These are phyloP conservation scores for Endothia cerciana DNA, from an alignment of 2,329 filamentous ascomycete species.

Conservation along the genomic window DNA sequence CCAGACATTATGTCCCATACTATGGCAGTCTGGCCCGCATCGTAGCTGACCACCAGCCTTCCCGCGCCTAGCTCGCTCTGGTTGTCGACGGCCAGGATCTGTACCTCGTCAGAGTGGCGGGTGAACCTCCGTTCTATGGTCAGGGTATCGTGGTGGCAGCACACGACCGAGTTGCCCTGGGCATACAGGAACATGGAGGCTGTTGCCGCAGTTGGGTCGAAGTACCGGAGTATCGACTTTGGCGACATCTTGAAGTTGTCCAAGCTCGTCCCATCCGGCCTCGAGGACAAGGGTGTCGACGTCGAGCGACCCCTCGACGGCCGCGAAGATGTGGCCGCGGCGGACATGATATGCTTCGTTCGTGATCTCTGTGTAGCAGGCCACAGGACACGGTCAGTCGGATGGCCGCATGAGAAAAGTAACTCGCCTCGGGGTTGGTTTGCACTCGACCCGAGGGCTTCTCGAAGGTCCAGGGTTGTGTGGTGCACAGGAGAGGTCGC, in stretches of 20 bases:
- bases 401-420: constrained; percentile 31
- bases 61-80: constrained; percentile 85
- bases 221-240: constrained; percentile 57
- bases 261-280: constrained; percentile 49
- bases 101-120: constrained; percentile 80
- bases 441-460: constrained; percentile 28
- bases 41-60: constrained; percentile 88
- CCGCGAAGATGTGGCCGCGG: constrained; percentile 61
- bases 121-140: constrained; percentile 87
- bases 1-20: constrained; percentile 96
- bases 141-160: constrained; percentile 89
- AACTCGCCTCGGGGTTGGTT: constrained; percentile 29
- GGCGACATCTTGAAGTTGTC: constrained; percentile 60
- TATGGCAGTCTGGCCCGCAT: constrained; percentile 87
- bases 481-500: constrained; percentile 33
- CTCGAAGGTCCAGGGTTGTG: constrained; percentile 29
- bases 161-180: constrained; percentile 79
- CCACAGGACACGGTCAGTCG: constrained; percentile 34
- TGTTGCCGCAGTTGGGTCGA: constrained; percentile 89
- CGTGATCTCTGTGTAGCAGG: constrained; percentile 31
- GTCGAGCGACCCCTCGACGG: constrained; percentile 62
- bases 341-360: constrained; percentile 43
- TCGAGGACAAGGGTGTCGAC: constrained; percentile 54
- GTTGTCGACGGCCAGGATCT: constrained; percentile 86
- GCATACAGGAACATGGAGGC: constrained; percentile 89